These are phyloP conservation scores for Aphanoascus verrucosus DNA, from an alignment of 2,329 filamentous ascomycete species.

Conservation along the genomic window DNA sequence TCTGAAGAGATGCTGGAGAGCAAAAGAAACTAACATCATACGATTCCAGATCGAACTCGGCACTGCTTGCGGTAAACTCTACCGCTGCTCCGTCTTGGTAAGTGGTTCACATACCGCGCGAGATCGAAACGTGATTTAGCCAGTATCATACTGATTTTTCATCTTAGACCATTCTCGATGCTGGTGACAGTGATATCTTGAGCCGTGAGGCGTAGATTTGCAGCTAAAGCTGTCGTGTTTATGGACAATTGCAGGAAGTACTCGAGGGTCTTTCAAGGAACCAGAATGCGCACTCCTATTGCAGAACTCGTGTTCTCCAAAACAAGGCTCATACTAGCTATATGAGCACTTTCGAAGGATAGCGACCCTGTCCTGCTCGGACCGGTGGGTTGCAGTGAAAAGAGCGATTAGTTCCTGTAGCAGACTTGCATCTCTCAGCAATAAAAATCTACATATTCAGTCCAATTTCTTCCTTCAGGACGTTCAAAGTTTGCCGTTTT, in stretches of 20 bases:
- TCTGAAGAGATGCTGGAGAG: conserved; percentile 11
- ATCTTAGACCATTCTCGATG: conserved; percentile 66
- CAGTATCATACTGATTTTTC: not conserved
- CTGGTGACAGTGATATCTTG: conserved; percentile 97
- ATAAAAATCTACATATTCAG: not conserved
- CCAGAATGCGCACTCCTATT: not conserved
- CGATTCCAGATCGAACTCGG: conserved; percentile 80
- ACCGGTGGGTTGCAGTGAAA: not conserved
- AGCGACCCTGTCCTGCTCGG: not conserved
- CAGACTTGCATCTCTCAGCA: not conserved
- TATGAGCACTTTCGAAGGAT: not conserved
- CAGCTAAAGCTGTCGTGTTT: conserved; percentile 40
- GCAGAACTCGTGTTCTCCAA: not conserved
- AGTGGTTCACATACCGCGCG: not conserved
- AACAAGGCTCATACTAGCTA: not conserved
- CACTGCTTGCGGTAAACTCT: conserved; percentile 97
- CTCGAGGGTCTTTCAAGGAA: not conserved
- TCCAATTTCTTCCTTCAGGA: not conserved
- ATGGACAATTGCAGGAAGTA: not conserved
- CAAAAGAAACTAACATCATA: conserved; percentile 16
- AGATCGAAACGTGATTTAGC: not conserved
- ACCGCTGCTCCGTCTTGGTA: conserved; percentile 90
- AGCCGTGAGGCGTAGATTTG: conserved; percentile 48
- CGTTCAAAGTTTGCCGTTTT: too few relatives aligned
- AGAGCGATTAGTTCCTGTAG: not conserved